phyloP scores from a whole-genome alignment of 2,329 filamentous ascomycete species.

The Exserohilum rostratum region DNA sequence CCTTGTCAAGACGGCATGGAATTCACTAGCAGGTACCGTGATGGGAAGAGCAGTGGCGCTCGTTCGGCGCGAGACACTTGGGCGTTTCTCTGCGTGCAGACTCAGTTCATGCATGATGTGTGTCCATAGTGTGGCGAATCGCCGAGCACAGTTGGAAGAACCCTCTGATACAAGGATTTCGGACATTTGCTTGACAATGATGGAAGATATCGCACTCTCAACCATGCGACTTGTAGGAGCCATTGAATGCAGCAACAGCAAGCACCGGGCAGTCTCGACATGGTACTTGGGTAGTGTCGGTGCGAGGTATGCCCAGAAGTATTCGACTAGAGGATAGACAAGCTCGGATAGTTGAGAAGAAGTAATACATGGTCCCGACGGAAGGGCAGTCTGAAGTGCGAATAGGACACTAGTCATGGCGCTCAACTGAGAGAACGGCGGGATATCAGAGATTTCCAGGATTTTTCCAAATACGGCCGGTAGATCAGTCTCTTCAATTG shows the following conservation, averaged over 20 bases:
- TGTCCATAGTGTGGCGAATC: slow-evolving; percentile 81
- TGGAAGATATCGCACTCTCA: slow-evolving; percentile 76
- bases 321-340: slow-evolving; percentile 70
- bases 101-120: slow-evolving; percentile 62
- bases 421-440: slow-evolving; percentile 38
- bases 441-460: slow-evolving; percentile 16
- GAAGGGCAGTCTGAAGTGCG: slow-evolving; percentile 38
- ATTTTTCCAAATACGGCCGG: slow-evolving; percentile 31
- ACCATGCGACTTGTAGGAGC: slow-evolving; percentile 72
- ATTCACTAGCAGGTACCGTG: slow-evolving; percentile 57
- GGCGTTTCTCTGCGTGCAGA: slow-evolving; percentile 44
- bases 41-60: slow-evolving; percentile 37
- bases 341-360: slow-evolving; percentile 63
- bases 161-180: background rate
- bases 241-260: slow-evolving; percentile 86
- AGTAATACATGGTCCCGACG: slow-evolving; percentile 35
- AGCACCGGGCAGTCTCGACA: slow-evolving; percentile 83
- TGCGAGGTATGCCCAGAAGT: slow-evolving; percentile 81
- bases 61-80: slow-evolving; percentile 33
- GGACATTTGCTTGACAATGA: slow-evolving; percentile 55
- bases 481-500: slow-evolving; percentile 36
- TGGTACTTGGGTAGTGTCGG: slow-evolving; percentile 89
- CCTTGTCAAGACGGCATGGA: slow-evolving; percentile 76
- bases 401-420: slow-evolving; percentile 42
- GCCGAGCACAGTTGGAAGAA: slow-evolving; percentile 64